These are phyloP conservation scores for Colletotrichum simmondsii DNA, from an alignment of 2,329 filamentous ascomycete species.

Conservation along the genomic window DNA sequence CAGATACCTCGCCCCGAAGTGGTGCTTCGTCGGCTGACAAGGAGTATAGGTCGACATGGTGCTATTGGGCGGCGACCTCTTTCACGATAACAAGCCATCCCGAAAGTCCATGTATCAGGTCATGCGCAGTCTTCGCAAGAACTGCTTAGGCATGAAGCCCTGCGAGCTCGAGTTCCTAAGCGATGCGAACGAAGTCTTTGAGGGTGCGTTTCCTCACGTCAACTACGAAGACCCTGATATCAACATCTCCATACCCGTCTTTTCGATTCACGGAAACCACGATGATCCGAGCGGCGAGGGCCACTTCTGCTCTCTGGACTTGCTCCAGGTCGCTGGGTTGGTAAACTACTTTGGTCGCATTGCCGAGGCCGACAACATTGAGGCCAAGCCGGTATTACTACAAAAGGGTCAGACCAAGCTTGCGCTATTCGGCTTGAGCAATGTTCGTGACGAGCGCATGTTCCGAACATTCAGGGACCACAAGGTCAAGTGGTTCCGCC, in stretches of 20 bases:
- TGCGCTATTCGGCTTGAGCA: constrained; percentile 93
- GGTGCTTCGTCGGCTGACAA: not conserved
- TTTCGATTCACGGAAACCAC: constrained; percentile 98
- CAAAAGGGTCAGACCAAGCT: constrained; percentile 95
- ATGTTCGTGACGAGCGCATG: constrained; percentile 93
- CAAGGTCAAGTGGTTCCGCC: constrained; percentile 93
- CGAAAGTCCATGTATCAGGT: constrained; percentile 97
- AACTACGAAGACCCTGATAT: constrained; percentile 99
- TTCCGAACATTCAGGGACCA: constrained; percentile 93
- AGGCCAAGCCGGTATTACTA: constrained; percentile 88
- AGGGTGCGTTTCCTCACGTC: constrained; percentile 89
- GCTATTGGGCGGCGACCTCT: constrained; percentile 91
- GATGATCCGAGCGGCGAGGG: constrained; percentile 98
- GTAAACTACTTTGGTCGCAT: constrained; percentile 97
- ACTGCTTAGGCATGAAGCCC: constrained; percentile 94
- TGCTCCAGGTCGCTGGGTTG: constrained; percentile 89
- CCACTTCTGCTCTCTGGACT: constrained; percentile 88
- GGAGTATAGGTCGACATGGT: constrained; percentile 86
- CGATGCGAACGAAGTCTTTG: constrained; percentile 91
- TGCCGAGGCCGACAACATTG: constrained; percentile 92
- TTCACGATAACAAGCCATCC: constrained; percentile 98
- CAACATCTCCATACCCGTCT: constrained; percentile 96
- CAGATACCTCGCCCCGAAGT: not conserved
- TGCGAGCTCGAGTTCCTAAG: constrained; percentile 95
- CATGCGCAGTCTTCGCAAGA: constrained; percentile 92